Percentiles rank a stretch among this genome's conserved stretches.
Evolutionary conservation across 306 rosid genomes (phyloP).

Genomic region (Adenanthera pavonina): DNA sequence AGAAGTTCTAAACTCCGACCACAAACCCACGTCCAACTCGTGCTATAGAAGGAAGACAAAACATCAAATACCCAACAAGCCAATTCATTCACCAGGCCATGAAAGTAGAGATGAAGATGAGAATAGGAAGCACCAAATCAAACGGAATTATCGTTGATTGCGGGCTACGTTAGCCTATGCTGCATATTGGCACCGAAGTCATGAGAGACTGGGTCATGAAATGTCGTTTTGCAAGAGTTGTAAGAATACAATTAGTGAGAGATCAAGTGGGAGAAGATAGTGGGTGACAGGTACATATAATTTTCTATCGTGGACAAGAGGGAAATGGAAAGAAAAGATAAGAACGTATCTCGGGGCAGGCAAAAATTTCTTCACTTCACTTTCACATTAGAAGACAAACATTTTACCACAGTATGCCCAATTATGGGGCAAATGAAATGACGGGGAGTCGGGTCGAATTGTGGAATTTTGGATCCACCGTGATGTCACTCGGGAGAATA

Average conservation of each 20-base stretch:
- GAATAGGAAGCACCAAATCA: constrained; percentile 39
- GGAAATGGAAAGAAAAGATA: constrained; percentile 37
- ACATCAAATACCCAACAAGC: constrained; percentile 37
- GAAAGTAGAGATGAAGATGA: constrained; percentile 26
- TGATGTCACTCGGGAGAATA: background rate
- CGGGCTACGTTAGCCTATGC: constrained; percentile 6
- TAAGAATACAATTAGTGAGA: constrained; percentile 38
- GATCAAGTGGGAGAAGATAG: constrained; percentile 50
- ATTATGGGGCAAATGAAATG: constrained; percentile 19
- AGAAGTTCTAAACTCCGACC: constrained; percentile 20
- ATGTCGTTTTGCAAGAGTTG: constrained; percentile 39
- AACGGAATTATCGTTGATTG: background rate
- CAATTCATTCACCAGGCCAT: constrained; percentile 13
- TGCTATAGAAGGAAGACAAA: constrained; percentile 15
- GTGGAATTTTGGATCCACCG: background rate
- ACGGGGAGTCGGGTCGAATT: background rate
- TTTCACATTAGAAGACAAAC: constrained; percentile 14
- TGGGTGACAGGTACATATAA: constrained; percentile 48
- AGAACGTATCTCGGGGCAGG: constrained; percentile 42
- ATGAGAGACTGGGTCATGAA: constrained; percentile 36
- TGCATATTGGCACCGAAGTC: constrained; percentile 20
- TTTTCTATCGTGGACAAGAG: background rate
- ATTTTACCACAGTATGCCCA: constrained; percentile 4
- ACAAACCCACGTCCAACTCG: constrained; percentile 26
- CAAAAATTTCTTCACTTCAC: constrained; percentile 36